Evolutionary conservation across 2,329 filamentous ascomycete genomes (phyloP), one percentile per base, ranked within the genome.

Genomic region (Penicillium sumatraense): DNA sequence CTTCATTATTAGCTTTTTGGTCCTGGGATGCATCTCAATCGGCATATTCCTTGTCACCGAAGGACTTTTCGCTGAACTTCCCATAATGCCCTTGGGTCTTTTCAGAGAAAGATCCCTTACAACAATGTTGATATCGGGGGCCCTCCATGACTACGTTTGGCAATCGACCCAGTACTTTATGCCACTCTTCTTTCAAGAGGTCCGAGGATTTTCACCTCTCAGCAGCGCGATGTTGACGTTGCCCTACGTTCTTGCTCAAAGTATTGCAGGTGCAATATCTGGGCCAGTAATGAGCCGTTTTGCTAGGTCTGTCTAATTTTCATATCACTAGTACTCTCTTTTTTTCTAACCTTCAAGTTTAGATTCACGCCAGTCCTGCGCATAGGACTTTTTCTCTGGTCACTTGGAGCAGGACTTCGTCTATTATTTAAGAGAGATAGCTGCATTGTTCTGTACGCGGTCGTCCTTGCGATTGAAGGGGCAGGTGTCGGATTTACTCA

Each of bases 81-180:
- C 52, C 14, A 50, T 54, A 1, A 54, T 54, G 27, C 52, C 52
- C 10, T 46, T 54, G 40, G 16, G 6, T 31, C 26, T 54, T 5
- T 54, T 54, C 16, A 46, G 23, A 21, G 9, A 50, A 49, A 41
- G 51, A 18, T 53, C 51, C 26, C 44, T 53, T 10, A 33, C 45
- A 5, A 42, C 49, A 14, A 49, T 53, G 51, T 35, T 53, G 21
- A 14, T 53, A 16, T 35, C 51, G 5, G 51, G 53, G 13, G 53
- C 42, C 7, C 35, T 56, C 8, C 45, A 56, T 29, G 45, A 56
- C 41, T 56, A 49, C 21, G 53, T 52, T 3, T 56, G 53, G 53
- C 53, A 56, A 24, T 36, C 45, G 16, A 49, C 45, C 10, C 45
- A 49, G 26, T 56, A 56, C 36, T 56, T 56, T 13, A 44, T 56